These are phyloP conservation scores for Phytophthora cactorum DNA, from an alignment of 352 stramenopile species.

Conservation along the genomic window DNA sequence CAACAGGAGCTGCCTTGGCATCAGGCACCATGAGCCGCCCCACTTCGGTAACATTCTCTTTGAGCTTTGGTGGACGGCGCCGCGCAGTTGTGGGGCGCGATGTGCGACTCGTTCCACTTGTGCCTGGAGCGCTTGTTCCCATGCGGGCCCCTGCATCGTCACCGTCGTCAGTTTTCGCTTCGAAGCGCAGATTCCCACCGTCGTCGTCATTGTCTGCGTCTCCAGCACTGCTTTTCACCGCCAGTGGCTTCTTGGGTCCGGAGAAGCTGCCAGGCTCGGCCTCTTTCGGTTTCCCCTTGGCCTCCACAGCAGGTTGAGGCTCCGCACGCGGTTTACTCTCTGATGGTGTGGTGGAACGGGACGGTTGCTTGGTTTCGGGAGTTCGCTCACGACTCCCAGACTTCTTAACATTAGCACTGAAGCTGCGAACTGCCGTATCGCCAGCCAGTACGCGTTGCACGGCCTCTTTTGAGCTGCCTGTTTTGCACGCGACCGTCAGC, in stretches of 20 bases:
- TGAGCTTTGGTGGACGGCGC: conserved; percentile 86
- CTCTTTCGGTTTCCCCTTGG: conserved; percentile 44
- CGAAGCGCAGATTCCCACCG: conserved; percentile 52
- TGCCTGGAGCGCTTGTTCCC: conserved; percentile 42
- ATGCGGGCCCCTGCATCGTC: conserved; percentile 33
- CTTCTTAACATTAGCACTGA: conserved; percentile 44
- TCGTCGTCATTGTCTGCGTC: conserved; percentile 60
- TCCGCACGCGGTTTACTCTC: conserved; percentile 52
- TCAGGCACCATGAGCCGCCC: conserved; percentile 73
- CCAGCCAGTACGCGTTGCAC: conserved; percentile 77
- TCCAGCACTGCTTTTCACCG: conserved; percentile 38
- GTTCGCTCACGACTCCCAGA: conserved; percentile 51
- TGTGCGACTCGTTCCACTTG: conserved; percentile 69
- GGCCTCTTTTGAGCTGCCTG: conserved; percentile 65
- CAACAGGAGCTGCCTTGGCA: conserved; percentile 78
- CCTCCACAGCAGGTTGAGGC: conserved; percentile 28
- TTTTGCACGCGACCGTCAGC: conserved; percentile 77
- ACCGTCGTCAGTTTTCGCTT: conserved; percentile 42
- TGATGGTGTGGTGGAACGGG: conserved; percentile 59
- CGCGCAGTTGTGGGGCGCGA: conserved; percentile 86
- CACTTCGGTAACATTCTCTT: conserved; percentile 87
- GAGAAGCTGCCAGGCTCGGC: conserved; percentile 55
- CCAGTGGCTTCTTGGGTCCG: conserved; percentile 62
- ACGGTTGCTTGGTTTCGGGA: conserved; percentile 62
- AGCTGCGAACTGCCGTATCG: conserved; percentile 50